Percentiles rank a stretch among this genome's conserved stretches.
These are phyloP conservation scores for Dioszegia crocea DNA, from an alignment of 768 basidiomycete species.

Conservation along the genomic window DNA sequence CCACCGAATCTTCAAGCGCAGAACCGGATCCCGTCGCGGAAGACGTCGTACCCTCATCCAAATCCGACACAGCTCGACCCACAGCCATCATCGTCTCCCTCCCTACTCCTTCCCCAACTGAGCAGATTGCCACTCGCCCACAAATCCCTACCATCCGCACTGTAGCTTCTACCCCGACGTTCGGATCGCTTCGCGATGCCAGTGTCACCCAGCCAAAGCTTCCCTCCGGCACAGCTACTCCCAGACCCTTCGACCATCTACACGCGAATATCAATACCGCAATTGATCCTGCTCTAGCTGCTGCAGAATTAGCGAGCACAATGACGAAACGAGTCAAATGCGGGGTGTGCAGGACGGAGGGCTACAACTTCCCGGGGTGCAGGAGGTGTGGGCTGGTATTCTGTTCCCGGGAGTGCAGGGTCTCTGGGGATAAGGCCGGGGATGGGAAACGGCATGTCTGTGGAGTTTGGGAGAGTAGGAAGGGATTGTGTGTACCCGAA, in stretches of 20 bases:
- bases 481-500: slow-evolving; percentile 3
- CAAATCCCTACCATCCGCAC: slow-evolving; percentile 2
- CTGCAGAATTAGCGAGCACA: slow-evolving; percentile 32
- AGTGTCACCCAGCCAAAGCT: background rate
- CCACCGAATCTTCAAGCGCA: background rate
- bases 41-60: too few species aligned
- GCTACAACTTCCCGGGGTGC: slow-evolving; percentile 44
- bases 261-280: slow-evolving; percentile 15
- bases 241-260: slow-evolving; percentile 13
- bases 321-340: slow-evolving; percentile 38
- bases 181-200: slow-evolving; percentile 1
- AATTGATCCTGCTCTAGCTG: slow-evolving; percentile 34
- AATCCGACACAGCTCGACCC: background rate
- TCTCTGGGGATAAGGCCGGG: slow-evolving; percentile 31
- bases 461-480: slow-evolving; percentile 30
- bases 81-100: background rate
- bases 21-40: background rate
- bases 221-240: background rate
- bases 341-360: slow-evolving; percentile 30
- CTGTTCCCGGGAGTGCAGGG: slow-evolving; percentile 39
- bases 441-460: slow-evolving; percentile 43
- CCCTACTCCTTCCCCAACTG: background rate
- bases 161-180: slow-evolving; percentile 11
- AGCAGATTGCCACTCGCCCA: background rate
- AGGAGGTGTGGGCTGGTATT: slow-evolving; percentile 41